Percentiles rank a stretch among this genome's conserved stretches.
These are phyloP conservation scores for Pyracantha coccinea DNA, from an alignment of 331 rosid species.

Conservation along the genomic window DNA sequence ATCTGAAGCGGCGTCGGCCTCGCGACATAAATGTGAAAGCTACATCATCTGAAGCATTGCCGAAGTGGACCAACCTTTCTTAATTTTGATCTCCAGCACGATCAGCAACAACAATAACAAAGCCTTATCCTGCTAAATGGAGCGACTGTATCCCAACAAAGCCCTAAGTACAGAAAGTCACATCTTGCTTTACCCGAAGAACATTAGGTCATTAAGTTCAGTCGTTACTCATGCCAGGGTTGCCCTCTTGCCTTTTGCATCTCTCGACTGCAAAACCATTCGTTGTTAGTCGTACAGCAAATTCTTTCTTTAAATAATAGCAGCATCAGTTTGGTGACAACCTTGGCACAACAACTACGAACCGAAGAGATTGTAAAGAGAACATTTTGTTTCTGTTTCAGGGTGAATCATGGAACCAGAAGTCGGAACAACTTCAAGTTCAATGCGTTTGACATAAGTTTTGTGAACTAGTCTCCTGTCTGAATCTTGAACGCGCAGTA, in stretches of 20 bases:
- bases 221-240: conserved; percentile 59
- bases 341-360: conserved; percentile 59
- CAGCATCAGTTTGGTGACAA: conserved; percentile 16
- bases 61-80: neutral
- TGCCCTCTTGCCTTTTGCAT: conserved; percentile 86
- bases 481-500: conserved; percentile 68
- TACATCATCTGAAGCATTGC: neutral
- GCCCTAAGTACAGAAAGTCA: neutral
- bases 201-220: neutral
- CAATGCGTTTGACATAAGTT: conserved; percentile 31
- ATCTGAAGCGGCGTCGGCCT: neutral
- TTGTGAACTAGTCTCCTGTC: conserved; percentile 44
- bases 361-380: conserved; percentile 52
- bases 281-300: neutral
- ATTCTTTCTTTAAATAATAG: neutral
- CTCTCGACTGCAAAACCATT: conserved; percentile 74
- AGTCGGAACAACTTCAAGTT: conserved; percentile 64
- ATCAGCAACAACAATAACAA: too few species aligned
- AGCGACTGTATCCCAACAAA: too few species aligned
- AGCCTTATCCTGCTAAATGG: too few species aligned
- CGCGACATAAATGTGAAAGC: neutral
- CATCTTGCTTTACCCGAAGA: neutral
- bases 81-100: neutral
- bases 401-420: conserved; percentile 81
- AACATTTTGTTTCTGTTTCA: conserved; percentile 62